Base-by-base conservation (phyloP, 2,329 filamentous ascomycete species). In the Penicillium sp. region DNA sequence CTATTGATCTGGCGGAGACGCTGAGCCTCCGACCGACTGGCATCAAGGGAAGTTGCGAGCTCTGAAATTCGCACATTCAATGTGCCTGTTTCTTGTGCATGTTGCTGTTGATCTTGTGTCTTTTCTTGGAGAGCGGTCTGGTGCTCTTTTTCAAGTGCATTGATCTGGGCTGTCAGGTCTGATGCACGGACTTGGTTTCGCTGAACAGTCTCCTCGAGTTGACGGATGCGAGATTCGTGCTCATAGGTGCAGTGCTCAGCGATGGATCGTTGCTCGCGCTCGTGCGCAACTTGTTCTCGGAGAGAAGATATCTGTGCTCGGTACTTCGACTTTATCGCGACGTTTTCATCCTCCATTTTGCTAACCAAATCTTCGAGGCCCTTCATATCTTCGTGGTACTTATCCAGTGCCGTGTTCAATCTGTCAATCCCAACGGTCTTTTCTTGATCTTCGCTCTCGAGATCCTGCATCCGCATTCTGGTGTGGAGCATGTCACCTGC, bases 401-500 rank as follows among this genome's bases (percentile, higher is more conserved):
- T 77, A 39, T 73, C 70, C 10, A 81, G 68, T 11, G 78, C 76
- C 29, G 67, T 64, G 22, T 74, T 76, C 26, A 81, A 69, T 57
- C 73, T 72, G 41, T 70, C 66, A 58, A 80, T 77, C 51, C 78
- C 74, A 29, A 74, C 61, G 16, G 70, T 71, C 50, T 79, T 73
- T 47, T 78, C 73, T 8, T 73, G 60, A 24, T 71, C 66, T 59
- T 79, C 73, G 35, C 64, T 68, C 56, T 79, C 78, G 29, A 79
- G 66, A 10, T 72, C 70, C 57, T 77, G 75, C 61, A 76, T 71
- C 46, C 72, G 68, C 67, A 78, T 77, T 44, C 77, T 68, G n/a
- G 73, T 70, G 45, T 77, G 73, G 5, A 79, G 68, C 70, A 80
- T 76, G 52, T 80, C 77, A 22, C 75, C 70, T 5, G 76, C 73